These are phyloP conservation scores for Fusarium sp. DNA, from an alignment of 2,329 filamentous ascomycete genomes.

Conservation along the genomic window DNA sequence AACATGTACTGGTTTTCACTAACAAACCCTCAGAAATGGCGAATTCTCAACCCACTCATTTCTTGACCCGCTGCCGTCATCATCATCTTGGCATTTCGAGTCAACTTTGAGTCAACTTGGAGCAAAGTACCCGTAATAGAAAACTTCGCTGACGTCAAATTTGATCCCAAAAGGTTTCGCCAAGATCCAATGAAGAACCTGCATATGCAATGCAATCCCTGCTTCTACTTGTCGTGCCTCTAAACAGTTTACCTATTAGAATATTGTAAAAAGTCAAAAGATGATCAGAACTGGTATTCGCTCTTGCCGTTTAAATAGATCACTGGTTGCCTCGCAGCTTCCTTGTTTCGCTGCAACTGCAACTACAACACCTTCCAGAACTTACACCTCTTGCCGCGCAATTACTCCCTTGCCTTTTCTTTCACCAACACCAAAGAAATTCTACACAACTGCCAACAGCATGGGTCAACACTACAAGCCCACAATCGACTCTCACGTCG, in stretches of 20 bases:
- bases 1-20: neutral
- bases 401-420: neutral
- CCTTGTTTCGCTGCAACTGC: neutral
- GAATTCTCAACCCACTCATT: slow-evolving; percentile 28
- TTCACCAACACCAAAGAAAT: neutral
- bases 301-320: slow-evolving; percentile 12
- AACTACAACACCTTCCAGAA: neutral
- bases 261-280: slow-evolving; percentile 4
- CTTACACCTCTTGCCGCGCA: neutral
- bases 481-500: slow-evolving; percentile 40
- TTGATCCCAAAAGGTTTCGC: neutral
- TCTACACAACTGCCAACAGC: slow-evolving; percentile 10
- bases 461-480: slow-evolving; percentile 47
- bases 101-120: neutral
- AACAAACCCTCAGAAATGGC: neutral
- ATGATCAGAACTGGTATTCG: slow-evolving; percentile 22
- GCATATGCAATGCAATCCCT: neutral
- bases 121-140: neutral
- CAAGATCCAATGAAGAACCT: neutral
- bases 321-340: neutral
- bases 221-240: neutral
- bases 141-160: slow-evolving; percentile 36
- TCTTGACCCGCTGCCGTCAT: slow-evolving; percentile 38
- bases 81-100: slow-evolving; percentile 27
- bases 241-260: neutral